Percentiles rank a stretch among this genome's conserved stretches.
Conservation (phyloP, 768 basidiomycete species). For the Sutorius australiensis region DNA sequence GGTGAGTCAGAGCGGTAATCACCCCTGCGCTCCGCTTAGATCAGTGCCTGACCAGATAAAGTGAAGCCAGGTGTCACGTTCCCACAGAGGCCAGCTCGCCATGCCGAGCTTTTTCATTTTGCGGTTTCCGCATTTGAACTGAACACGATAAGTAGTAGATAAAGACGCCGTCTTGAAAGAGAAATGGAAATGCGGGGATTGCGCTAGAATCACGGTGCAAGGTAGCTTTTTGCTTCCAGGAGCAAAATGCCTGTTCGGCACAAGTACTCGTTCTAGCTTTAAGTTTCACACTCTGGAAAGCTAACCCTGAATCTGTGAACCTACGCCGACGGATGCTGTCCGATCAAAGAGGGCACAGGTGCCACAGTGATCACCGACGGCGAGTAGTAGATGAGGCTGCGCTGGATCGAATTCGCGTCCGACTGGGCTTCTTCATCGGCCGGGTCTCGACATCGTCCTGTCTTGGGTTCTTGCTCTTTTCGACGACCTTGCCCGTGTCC, state of each 20-base stretch:
- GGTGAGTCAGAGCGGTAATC: conserved; percentile 24
- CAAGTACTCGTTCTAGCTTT: not conserved
- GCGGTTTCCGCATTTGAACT: conserved; percentile 8
- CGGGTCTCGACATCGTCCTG: conserved; percentile 26
- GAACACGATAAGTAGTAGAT: conserved; percentile 19
- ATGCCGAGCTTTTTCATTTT: conserved; percentile 28
- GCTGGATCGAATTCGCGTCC: conserved; percentile 22
- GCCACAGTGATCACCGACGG: conserved; percentile 25
- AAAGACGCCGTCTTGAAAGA: conserved; percentile 7
- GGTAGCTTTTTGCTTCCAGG: not conserved
- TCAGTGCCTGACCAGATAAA: conserved; percentile 31
- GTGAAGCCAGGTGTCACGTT: conserved; percentile 19
- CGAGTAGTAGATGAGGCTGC: conserved; percentile 17
- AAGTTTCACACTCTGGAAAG: conserved; percentile 6
- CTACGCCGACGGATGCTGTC: not conserved
- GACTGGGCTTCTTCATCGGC: conserved; percentile 26
- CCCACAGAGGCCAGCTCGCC: conserved; percentile 13
- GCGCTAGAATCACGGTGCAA: not conserved
- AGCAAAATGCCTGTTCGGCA: not conserved
- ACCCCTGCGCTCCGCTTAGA: conserved; percentile 18
- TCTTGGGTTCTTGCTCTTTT: conserved; percentile 21
- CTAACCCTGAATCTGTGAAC: conserved; percentile 20
- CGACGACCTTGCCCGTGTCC: conserved; percentile 34
- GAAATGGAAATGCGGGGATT: conserved; percentile 6
- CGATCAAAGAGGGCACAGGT: not conserved